These are phyloP conservation scores for Populus hybrid DNA, from an alignment of 441 rosid genomes.

Conservation along the genomic window DNA sequence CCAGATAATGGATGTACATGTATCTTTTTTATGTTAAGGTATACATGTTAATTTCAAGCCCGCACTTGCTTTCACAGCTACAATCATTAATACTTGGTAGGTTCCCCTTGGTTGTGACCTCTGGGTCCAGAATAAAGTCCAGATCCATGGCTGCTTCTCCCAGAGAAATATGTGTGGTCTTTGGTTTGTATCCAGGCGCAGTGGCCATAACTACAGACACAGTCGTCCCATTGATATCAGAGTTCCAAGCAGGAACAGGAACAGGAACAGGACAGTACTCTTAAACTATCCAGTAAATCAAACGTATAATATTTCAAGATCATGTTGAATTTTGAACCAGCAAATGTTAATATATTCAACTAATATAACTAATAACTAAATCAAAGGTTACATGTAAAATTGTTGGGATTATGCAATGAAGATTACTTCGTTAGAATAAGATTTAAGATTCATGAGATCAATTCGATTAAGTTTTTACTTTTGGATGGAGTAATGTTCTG, in stretches of 20 bases:
- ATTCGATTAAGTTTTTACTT: background rate
- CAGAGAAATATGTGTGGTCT: conserved; percentile 55
- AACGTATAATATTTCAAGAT: background rate
- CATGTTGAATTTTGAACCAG: background rate
- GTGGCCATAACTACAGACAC: conserved; percentile 56
- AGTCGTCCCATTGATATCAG: conserved; percentile 7
- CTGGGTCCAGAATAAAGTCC: conserved; percentile 85
- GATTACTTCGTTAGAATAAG: background rate
- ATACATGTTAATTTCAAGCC: conserved; percentile 19
- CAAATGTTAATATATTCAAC: background rate
- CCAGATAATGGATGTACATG: background rate
- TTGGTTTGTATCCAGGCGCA: conserved; percentile 69
- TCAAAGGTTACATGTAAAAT: background rate
- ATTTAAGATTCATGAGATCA: background rate
- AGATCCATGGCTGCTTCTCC: conserved; percentile 53
- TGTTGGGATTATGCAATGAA: background rate
- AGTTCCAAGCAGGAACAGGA: background rate
- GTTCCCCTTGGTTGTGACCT: conserved; percentile 27
- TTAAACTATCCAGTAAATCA: background rate
- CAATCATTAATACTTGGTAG: conserved; percentile 42
- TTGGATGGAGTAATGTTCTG: background rate
- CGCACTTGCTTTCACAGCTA: conserved; percentile 26
- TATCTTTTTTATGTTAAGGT: background rate
- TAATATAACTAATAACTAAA: background rate
- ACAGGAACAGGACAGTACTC: background rate